Conservation (phyloP, 179 eudicot genomes). For the Actinidia arguta region DNA sequence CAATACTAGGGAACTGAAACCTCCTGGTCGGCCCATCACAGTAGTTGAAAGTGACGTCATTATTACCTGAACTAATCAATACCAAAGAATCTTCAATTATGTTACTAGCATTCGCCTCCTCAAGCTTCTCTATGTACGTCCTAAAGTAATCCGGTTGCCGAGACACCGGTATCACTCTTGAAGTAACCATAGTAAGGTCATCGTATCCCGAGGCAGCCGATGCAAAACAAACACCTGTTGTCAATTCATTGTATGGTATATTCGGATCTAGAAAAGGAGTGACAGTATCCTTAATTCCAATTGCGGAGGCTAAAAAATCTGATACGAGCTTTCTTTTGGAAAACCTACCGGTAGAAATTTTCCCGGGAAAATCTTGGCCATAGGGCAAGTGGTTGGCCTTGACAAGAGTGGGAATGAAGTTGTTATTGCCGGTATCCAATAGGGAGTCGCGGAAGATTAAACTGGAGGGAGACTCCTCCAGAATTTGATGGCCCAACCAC, state of each 20-base stretch:
- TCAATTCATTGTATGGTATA: slow-evolving; percentile 35
- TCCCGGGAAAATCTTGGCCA: slow-evolving; percentile 38
- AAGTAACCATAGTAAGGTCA: slow-evolving; percentile 32
- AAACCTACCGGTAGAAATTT: slow-evolving; percentile 44
- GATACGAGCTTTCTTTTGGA: slow-evolving; percentile 59
- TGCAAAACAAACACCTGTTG: slow-evolving; percentile 61
- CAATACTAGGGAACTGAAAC: slow-evolving; percentile 25
- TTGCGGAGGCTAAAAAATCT: slow-evolving; percentile 50
- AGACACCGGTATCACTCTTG: slow-evolving; percentile 46
- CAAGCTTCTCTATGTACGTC: slow-evolving; percentile 38
- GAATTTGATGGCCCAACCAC: too few relatives aligned
- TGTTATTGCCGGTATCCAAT: slow-evolving; percentile 46
- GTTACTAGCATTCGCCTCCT: slow-evolving; percentile 32
- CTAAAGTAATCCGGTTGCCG: slow-evolving; percentile 41
- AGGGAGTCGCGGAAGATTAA: slow-evolving; percentile 43
- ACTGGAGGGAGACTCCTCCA: slow-evolving; percentile 16
- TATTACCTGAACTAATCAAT: slow-evolving; percentile 48
- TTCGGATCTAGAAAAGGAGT: slow-evolving; percentile 56
- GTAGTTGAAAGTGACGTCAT: slow-evolving; percentile 50
- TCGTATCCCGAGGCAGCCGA: slow-evolving; percentile 69
- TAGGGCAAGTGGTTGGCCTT: slow-evolving; percentile 43
- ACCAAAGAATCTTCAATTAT: slow-evolving; percentile 36
- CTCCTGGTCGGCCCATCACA: slow-evolving; percentile 44
- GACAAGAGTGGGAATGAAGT: slow-evolving; percentile 24
- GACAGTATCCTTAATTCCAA: slow-evolving; percentile 51